A percentile compares a stretch with the other conserved stretches of the same genome.
Evolutionary conservation across 306 rosid genomes (phyloP).

Genomic region (Vachellia pachyceras): DNA sequence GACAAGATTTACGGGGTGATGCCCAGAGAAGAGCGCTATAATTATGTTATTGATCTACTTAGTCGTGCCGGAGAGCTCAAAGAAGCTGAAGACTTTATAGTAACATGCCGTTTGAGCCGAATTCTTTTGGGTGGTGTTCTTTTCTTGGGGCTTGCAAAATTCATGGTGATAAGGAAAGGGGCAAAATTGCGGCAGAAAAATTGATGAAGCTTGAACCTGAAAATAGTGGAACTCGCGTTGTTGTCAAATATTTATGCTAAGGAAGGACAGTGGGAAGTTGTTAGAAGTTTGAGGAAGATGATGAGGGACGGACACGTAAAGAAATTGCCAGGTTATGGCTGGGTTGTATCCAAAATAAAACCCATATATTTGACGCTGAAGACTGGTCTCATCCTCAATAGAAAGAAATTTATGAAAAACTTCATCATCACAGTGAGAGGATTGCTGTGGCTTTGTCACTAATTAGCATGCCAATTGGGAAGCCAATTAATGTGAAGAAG

Average conservation of each 20-base stretch:
- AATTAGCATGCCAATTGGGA: conserved; percentile 46
- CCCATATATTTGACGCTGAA: conserved; percentile 57
- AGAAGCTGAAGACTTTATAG: conserved; percentile 57
- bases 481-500: conserved; percentile 63
- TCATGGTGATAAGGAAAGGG: conserved; percentile 59
- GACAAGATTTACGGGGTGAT: conserved; percentile 55
- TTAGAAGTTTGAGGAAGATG: too few relatives aligned
- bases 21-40: conserved; percentile 60
- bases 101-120: conserved; percentile 61
- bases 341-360: conserved; percentile 61
- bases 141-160: conserved; percentile 60
- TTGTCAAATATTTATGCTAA: conserved; percentile 60
- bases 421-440: conserved; percentile 64
- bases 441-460: conserved; percentile 62
- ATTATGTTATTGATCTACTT: conserved; percentile 58
- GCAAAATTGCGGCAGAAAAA: conserved; percentile 56
- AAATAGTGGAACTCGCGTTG: conserved; percentile 57
- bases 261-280: too few relatives aligned
- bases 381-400: conserved; percentile 60
- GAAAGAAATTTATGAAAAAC: conserved; percentile 57
- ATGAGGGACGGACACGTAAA: conserved; percentile 51
- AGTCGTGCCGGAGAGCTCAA: conserved; percentile 61
- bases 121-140: conserved; percentile 69
- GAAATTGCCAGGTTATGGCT: conserved; percentile 64
- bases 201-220: conserved; percentile 62